Evolutionary conservation across 345 rosid genomes (phyloP).

Genomic region (rapeseed (Brassica napus)): DNA sequence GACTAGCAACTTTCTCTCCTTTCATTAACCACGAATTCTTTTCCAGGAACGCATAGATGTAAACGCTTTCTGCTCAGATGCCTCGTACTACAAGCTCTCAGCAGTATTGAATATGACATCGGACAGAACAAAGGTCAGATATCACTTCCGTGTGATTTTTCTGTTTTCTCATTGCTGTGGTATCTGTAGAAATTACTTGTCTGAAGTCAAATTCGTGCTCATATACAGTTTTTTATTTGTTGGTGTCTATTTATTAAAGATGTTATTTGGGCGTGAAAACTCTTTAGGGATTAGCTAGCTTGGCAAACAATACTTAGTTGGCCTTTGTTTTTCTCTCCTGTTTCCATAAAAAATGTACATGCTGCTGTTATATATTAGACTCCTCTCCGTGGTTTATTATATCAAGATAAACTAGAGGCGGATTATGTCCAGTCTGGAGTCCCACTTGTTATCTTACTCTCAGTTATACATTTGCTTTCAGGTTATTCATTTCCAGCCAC

Average conservation of each 20-base stretch:
- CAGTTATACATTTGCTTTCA: constrained; percentile 39
- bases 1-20: not conserved
- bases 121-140: constrained; percentile 88
- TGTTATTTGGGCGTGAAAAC: constrained; percentile 2
- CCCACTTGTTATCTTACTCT: constrained; percentile 18
- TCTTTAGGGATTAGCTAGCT: not conserved
- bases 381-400: not conserved
- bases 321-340: constrained; percentile 1
- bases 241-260: constrained; percentile 14
- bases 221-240: constrained; percentile 11
- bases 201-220: constrained; percentile 14
- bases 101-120: constrained; percentile 83
- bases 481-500: constrained; percentile 93
- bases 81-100: constrained; percentile 84
- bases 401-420: constrained; percentile 18
- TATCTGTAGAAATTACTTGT: not conserved
- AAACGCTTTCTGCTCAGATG: constrained; percentile 75
- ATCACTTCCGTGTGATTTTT: constrained; percentile 20
- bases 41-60: constrained; percentile 92
- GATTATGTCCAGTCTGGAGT: not conserved
- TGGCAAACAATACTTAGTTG: constrained; percentile 9
- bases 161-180: constrained; percentile 14
- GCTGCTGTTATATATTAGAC: constrained; percentile 8
- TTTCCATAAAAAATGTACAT: constrained; percentile 8
- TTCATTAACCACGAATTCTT: constrained; percentile 16